Evolutionary conservation across 768 basidiomycete species (phyloP).

Genomic region (Kondoa malvinella): DNA sequence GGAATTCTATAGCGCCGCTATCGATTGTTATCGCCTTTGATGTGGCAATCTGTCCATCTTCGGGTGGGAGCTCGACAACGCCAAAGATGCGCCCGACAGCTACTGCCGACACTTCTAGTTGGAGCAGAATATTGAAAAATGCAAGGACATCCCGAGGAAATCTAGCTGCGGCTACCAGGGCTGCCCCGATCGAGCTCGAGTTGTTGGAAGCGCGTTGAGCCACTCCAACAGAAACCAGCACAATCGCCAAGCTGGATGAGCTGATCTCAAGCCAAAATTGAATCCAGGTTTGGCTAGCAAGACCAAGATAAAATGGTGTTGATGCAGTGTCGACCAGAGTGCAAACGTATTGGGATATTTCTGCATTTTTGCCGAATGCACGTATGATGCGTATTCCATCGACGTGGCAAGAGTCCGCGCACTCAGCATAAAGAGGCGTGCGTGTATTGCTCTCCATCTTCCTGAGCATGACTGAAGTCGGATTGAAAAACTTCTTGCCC

Average conservation of each 20-base stretch:
- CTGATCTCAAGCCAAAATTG: not conserved
- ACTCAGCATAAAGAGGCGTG: not conserved
- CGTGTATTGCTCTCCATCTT: not conserved
- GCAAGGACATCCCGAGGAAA: not conserved
- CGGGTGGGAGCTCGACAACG: not conserved
- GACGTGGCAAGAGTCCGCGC: not conserved
- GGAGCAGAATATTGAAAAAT: not conserved
- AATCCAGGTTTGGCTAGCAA: not conserved
- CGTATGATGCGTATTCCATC: not conserved
- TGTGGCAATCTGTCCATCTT: not conserved
- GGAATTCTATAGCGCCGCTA: slow-evolving; percentile 13
- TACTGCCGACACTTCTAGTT: not conserved
- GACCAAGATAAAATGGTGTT: not conserved
- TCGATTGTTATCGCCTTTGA: not conserved
- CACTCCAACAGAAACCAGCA: not conserved
- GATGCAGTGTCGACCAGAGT: not conserved
- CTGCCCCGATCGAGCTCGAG: not conserved
- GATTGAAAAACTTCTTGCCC: not conserved
- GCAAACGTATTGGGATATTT: not conserved
- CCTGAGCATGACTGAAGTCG: not conserved
- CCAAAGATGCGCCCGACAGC: not conserved
- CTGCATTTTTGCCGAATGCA: not conserved
- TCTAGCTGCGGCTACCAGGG: not conserved
- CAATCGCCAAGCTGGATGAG: not conserved
- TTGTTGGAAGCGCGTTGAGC: not conserved